phyloP scores from a whole-genome alignment of 257 asterid genomes.

The Solanum sejunctum region DNA sequence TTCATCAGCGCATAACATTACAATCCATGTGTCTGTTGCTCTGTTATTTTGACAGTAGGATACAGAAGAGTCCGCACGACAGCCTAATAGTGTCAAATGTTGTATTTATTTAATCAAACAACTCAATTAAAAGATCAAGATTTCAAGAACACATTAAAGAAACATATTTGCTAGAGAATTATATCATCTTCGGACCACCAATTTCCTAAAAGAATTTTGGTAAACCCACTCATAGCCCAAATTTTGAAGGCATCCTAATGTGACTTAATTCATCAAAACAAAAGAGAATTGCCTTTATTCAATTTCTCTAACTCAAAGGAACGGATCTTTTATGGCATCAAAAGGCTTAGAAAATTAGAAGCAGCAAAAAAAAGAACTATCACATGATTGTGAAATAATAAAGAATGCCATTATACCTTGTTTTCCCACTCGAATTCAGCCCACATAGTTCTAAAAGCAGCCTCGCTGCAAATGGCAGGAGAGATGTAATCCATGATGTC shows the following conservation, averaged over 20 bases:
- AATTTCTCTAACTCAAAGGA: background rate
- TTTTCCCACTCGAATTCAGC: constrained; percentile 99
- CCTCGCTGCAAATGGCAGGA: constrained; percentile 84
- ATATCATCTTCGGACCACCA: background rate
- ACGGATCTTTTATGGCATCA: background rate
- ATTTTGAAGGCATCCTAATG: background rate
- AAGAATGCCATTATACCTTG: constrained; percentile 40
- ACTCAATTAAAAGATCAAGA: background rate
- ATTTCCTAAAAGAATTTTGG: background rate
- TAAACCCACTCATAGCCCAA: background rate
- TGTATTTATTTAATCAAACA: background rate
- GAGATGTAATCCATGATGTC: constrained; percentile 98
- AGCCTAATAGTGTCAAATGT: background rate
- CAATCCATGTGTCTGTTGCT: background rate
- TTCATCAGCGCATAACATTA: background rate
- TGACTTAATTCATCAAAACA: background rate
- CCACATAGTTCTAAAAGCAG: constrained; percentile 96
- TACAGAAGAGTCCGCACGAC: background rate
- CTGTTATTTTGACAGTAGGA: background rate
- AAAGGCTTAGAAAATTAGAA: background rate
- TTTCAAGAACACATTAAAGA: background rate
- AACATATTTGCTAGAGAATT: background rate
- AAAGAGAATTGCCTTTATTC: background rate
- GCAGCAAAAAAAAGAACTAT: background rate
- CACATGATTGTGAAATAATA: background rate